Base-by-base conservation (phyloP, 306 rosid species). In the Lathyrus sativus region DNA sequence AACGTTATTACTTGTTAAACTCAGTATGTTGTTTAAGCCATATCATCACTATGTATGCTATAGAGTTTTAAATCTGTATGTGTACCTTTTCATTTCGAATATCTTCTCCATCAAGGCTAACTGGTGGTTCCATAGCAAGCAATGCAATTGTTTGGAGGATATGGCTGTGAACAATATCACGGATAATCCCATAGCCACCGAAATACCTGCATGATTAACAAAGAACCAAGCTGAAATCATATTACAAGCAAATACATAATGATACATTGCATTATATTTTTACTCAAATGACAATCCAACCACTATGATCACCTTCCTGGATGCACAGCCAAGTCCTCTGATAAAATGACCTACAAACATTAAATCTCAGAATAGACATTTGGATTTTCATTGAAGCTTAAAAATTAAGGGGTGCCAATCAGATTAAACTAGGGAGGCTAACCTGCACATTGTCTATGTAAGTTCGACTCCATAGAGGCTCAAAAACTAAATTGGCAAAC, bases 91-190 rank as follows among this genome's bases (percentile, higher is more conserved):
- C 98, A 71, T 87, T 89, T 77, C 96, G 88, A 79, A 92, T 86
- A 79, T 90, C 92, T 86, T 92, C 96, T 58, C 96, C 96, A 61
- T 84, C 85, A 26, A 92, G 92, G 83, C 92, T 85, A 78, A 89
- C 79, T 10, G 98, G 98, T 38, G 95, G 95, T 78, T 92, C 98
- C 96, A 89, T 89, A 77, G 96, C 95, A 73, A 92, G 98, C 81
- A 92, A 75, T 38, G 98, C 96, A 76, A 92, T 78, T 61, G 92
- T 87, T 79, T 89, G 96, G 67, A 92, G 91, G 64, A 89, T 85
- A 82, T 89, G 98, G 70, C 96, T 87, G 80, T 89, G 98, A 62
- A 87, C 85, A 77, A 87, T 81, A 80, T 92, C 98, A 13, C 96
- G 89, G 42, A 92, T 84, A 68, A 89, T 86, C 70, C 98, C 98